A percentile compares a stretch with the other conserved stretches of the same genome.
phyloP scores from a whole-genome alignment of 176 grass and related monocot genomes.

The Oryza glumipatula region DNA sequence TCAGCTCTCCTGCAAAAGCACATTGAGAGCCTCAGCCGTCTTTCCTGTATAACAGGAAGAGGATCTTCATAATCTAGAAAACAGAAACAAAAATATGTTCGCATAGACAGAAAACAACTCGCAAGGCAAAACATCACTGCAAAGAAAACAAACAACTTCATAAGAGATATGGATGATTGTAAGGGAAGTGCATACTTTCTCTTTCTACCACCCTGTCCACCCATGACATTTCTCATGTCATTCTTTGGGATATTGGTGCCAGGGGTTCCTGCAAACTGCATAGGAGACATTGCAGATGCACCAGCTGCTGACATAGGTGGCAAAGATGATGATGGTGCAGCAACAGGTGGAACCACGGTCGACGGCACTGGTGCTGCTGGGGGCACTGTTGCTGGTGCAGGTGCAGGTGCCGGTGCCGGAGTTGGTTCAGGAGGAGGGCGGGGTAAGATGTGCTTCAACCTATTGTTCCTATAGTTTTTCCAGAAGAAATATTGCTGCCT shows the following conservation, averaged over 20 bases:
- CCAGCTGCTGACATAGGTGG: conserved; percentile 53
- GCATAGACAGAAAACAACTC: neutral
- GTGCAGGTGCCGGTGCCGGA: conserved; percentile 44
- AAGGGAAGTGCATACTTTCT: conserved; percentile 78
- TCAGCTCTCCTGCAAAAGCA: conserved; percentile 7
- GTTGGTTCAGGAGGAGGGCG: conserved; percentile 77
- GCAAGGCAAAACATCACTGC: neutral
- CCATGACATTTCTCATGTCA: conserved; percentile 85
- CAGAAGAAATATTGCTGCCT: conserved; percentile 95
- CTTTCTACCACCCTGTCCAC: conserved; percentile 66
- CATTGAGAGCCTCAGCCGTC: conserved; percentile 33
- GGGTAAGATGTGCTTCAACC: conserved; percentile 95
- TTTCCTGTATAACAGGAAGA: conserved; percentile 24
- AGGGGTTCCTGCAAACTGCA: conserved; percentile 86
- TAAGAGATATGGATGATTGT: conserved; percentile 30
- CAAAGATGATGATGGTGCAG: conserved; percentile 46
- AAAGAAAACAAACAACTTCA: conserved; percentile 19
- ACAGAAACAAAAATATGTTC: neutral
- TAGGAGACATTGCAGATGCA: conserved; percentile 65
- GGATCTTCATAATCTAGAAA: conserved; percentile 26
- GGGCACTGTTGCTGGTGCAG: conserved; percentile 39
- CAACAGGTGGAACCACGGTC: conserved; percentile 39
- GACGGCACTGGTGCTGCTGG: conserved; percentile 25
- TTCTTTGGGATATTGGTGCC: conserved; percentile 65
- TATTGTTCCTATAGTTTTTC: conserved; percentile 99